phyloP scores from a whole-genome alignment of 352 stramenopile species.

The Globisporangium alternatum region DNA sequence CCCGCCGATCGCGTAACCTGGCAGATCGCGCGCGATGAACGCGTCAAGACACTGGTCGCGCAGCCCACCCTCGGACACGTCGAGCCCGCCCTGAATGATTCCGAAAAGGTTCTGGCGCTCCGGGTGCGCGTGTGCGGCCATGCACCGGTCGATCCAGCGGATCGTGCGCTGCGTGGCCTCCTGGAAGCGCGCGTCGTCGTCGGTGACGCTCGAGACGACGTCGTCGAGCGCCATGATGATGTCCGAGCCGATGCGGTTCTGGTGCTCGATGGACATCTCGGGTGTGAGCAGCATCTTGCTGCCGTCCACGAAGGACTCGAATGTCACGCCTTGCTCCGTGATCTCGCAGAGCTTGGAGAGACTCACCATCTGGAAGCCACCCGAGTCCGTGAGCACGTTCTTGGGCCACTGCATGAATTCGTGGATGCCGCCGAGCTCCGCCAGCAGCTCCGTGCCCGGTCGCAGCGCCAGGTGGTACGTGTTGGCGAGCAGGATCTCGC shows the following conservation, averaged over 20 bases:
- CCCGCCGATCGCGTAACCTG: conserved; percentile 95
- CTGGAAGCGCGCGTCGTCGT: conserved; percentile 87
- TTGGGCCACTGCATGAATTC: conserved; percentile 94
- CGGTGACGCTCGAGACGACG: conserved; percentile 90
- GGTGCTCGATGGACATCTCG: conserved; percentile 89
- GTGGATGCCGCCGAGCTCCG: conserved; percentile 90
- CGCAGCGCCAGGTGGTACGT: conserved; percentile 97
- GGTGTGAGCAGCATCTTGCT: conserved; percentile 92
- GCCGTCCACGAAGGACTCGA: conserved; percentile 88
- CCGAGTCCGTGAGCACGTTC: conserved; percentile 96
- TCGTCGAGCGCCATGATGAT: conserved; percentile 99
- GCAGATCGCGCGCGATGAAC: conserved; percentile 81
- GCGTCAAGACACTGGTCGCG: conserved; percentile 92
- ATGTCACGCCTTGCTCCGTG: conserved; percentile 74
- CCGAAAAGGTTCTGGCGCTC: conserved; percentile 95
- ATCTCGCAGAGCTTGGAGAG: conserved; percentile 94
- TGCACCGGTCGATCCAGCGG: conserved; percentile 95
- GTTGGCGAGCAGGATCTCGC: conserved; percentile 95
- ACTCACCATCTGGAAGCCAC: conserved; percentile 98
- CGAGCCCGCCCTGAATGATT: conserved; percentile 96
- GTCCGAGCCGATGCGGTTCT: conserved; percentile 96
- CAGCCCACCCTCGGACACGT: conserved; percentile 88
- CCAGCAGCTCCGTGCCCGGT: conserved; percentile 87
- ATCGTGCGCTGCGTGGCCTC: conserved; percentile 92
- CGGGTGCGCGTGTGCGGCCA: conserved; percentile 81